Conservation (phyloP, 2,329 filamentous ascomycete species). For the Phialocephala subalpina region DNA sequence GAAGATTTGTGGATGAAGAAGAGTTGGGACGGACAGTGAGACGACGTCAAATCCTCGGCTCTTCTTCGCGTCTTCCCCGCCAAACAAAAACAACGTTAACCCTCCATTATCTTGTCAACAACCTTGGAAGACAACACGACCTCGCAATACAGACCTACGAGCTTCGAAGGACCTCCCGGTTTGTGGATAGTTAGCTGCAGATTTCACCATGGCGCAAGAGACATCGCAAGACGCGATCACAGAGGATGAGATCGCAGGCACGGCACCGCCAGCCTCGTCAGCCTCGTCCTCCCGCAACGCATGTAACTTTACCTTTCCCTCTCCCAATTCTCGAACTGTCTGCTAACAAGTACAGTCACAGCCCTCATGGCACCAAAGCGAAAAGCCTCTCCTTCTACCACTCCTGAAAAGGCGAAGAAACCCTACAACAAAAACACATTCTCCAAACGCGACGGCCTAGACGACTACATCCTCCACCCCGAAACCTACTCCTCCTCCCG, state of each 20-base stretch:
- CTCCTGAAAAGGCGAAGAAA: constrained; percentile 21
- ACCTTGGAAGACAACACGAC: background rate
- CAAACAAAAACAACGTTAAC: background rate
- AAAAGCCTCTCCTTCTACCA: constrained; percentile 28
- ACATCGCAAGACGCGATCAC: constrained; percentile 50
- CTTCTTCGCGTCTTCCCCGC: background rate
- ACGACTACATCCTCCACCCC: constrained; percentile 71
- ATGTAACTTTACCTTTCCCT: constrained; percentile 49
- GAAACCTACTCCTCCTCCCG: constrained; percentile 63
- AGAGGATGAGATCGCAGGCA: constrained; percentile 50
- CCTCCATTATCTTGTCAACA: too few species aligned
- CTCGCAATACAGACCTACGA: background rate
- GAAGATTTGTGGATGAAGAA: too few species aligned
- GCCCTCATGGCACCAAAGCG: constrained; percentile 55
- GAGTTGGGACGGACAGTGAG: too few species aligned
- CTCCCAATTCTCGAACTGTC: background rate
- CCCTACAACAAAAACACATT: constrained; percentile 36
- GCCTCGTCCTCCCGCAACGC: constrained; percentile 48
- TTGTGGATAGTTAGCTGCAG: background rate
- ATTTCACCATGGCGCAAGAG: constrained; percentile 19
- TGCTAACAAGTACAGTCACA: constrained; percentile 49
- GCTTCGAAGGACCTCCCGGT: background rate
- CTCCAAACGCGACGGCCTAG: constrained; percentile 66
- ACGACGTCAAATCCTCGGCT: background rate
- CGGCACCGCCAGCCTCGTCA: constrained; percentile 43